Evolutionary conservation across 768 basidiomycete species (phyloP), one percentile per base, ranked within the genome.

Genomic region (Cubamyces sp.): DNA sequence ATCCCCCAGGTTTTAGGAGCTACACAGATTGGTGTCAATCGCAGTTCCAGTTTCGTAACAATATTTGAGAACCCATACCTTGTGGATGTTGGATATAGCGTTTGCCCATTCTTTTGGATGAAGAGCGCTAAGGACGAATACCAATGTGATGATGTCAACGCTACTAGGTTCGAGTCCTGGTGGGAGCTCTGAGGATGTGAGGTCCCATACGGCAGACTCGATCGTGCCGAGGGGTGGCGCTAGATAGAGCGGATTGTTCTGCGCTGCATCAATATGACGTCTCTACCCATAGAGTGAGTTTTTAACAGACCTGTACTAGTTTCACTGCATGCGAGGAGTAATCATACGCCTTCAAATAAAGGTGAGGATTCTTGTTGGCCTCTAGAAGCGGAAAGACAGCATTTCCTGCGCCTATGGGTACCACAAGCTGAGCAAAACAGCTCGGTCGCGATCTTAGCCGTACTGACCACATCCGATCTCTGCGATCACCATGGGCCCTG

Each of bases 101-200:
- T 80, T 82, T 1, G 76, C 75, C 97, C 97, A 99, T 79, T 99
- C 97, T 53, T 85, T 77, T 2, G 97, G 97, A 70, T 97, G 94
- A 25, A 99, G 78, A 0, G 97, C 97, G 56, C 91, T 94, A 61
- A 98, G 76, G 19, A 98, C 95, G 70, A 96, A 99, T 37, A 99
- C 90, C 57, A 97, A 83, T n/a, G 96, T 85, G 30, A 92, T 79
- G 42, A 98, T 87, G 69, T 99, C 94, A 14, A 95, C 88, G n/a
- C 83, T 86, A 18, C 76, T 84, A 9, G 86, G 86, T 34, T 78
- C 75, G 18, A 97, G 70, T 15, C 82, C 84, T 1, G 82, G 77
- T 0, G 94, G 92, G 0, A 93, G 78, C 0, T 79, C 74, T 1
- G 75, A 62, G 8, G 88, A 90, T 1, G 95, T 85, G 37, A 98